These are phyloP conservation scores for Stentor roeselii DNA, from an alignment of 73 alveolate species.

Conservation along the genomic window DNA sequence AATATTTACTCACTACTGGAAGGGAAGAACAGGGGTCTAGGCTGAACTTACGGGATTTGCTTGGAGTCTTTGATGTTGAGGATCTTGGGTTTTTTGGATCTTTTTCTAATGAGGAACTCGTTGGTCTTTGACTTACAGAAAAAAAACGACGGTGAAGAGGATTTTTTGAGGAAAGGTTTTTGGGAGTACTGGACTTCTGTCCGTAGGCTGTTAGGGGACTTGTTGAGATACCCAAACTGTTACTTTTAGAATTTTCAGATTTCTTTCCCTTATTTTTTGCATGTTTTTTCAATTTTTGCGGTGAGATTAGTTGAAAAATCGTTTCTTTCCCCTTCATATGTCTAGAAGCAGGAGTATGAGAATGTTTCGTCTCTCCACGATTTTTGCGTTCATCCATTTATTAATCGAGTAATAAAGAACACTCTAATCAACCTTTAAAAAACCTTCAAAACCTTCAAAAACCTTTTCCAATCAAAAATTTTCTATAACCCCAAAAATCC, in stretches of 20 bases:
- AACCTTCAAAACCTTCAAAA: no score
- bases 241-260: not conserved
- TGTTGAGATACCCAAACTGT: not conserved
- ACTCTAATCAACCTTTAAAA: no score
- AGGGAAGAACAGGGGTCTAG: not conserved
- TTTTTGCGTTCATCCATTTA: not conserved
- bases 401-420: no score
- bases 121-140: not conserved
- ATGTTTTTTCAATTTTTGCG: not conserved
- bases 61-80: not conserved
- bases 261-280: no score
- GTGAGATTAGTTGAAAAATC: not conserved
- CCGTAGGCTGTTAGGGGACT: not conserved
- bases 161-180: not conserved
- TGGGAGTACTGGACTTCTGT: not conserved
- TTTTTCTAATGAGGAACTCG: not conserved
- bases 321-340: not conserved
- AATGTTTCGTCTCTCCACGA: not conserved
- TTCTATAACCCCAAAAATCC: no score
- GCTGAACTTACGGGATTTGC: not conserved
- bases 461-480: no score
- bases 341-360: not conserved
- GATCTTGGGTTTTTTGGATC: not conserved
- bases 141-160: conserved; percentile 1
- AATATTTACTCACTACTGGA: conserved; percentile 34